phyloP scores from a whole-genome alignment of 768 basidiomycete genomes.

The Podaxis pistillaris region DNA sequence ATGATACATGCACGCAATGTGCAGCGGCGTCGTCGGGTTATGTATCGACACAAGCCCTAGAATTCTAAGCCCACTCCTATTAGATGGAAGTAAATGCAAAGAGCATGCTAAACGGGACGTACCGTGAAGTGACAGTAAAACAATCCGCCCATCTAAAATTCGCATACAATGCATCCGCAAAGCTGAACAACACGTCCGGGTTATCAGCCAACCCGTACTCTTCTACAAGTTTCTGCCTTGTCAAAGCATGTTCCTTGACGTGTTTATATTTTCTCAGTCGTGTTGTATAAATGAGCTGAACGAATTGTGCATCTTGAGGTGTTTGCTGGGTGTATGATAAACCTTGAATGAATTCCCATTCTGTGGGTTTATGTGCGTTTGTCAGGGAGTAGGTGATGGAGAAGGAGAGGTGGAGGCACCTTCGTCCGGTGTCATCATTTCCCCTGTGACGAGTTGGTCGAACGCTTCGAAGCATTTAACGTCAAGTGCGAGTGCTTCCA shows the following conservation, averaged over 20 bases:
- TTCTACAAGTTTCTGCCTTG: constrained; percentile 74
- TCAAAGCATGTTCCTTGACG: constrained; percentile 74
- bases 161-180: constrained; percentile 86
- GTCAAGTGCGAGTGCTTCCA: constrained; percentile 92
- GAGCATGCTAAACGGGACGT: constrained; percentile 4
- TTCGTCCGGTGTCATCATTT: constrained; percentile 97
- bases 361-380: constrained; percentile 37
- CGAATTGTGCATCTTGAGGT: constrained; percentile 86
- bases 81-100: background rate
- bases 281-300: constrained; percentile 89
- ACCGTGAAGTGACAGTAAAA: constrained; percentile 84
- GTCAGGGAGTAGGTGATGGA: background rate
- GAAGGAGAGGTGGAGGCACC: constrained; percentile 46
- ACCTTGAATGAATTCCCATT: constrained; percentile 94
- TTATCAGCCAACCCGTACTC: constrained; percentile 88
- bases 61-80: constrained; percentile 51
- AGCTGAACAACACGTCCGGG: constrained; percentile 87
- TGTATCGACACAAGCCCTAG: constrained; percentile 83
- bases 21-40: constrained; percentile 85
- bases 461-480: constrained; percentile 98
- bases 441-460: constrained; percentile 82
- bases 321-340: constrained; percentile 82
- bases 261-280: constrained; percentile 91
- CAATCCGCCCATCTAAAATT: constrained; percentile 95
- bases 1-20: constrained; percentile 98